Percentiles rank a stretch among this genome's conserved stretches.
Conservation (phyloP, 768 basidiomycete species). For the Mycena sanguinolenta region DNA sequence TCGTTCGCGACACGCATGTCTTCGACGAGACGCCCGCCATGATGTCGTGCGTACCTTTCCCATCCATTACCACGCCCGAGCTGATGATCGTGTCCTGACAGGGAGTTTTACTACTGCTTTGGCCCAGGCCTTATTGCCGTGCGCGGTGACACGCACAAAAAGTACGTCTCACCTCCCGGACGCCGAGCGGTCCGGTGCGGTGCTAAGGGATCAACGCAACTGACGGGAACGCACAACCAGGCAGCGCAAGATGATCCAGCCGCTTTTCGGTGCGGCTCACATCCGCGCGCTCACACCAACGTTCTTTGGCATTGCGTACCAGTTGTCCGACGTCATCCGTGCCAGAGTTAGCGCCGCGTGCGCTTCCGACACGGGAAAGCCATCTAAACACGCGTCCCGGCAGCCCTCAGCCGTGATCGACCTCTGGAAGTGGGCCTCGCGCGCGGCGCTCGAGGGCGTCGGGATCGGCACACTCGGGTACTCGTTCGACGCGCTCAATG, state of each 20-base stretch:
- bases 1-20: constrained; percentile 17
- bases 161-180: constrained; percentile 13
- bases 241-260: constrained; percentile 25
- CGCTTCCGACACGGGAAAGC: constrained; percentile 4
- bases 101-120: constrained; percentile 20
- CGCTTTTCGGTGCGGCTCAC: constrained; percentile 17
- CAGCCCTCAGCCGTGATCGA: constrained; percentile 12
- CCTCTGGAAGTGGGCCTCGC: constrained; percentile 22
- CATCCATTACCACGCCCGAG: constrained; percentile 2
- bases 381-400: constrained; percentile 3
- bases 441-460: constrained; percentile 19
- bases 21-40: constrained; percentile 26
- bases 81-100: background rate
- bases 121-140: constrained; percentile 21
- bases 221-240: constrained; percentile 8
- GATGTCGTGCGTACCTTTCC: constrained; percentile 11
- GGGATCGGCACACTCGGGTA: constrained; percentile 11
- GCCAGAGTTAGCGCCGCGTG: constrained; percentile 1
- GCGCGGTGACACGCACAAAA: constrained; percentile 16
- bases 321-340: constrained; percentile 3
- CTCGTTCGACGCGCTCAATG: constrained; percentile 20
- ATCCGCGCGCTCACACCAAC: constrained; percentile 21
- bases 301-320: constrained; percentile 13
- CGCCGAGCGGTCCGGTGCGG: background rate
- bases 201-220: constrained; percentile 7